Evolutionary conservation across 1,139 yeast genomes (phyloP), one percentile per base, ranked within the genome.

Genomic region (Candida albicans): DNA sequence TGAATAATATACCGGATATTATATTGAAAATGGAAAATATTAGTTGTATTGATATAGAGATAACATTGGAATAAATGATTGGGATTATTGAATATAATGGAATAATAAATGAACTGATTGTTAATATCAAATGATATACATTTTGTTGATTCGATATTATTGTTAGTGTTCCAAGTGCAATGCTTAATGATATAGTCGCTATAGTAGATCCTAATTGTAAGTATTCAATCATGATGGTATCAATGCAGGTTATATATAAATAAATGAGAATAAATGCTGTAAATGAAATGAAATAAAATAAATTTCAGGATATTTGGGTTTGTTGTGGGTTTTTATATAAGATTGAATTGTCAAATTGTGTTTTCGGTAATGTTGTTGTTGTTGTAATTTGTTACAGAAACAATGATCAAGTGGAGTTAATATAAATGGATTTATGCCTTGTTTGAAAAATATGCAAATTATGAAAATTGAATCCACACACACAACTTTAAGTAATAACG

Each of bases 1-100:
- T 41, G 26, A 37, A 48, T 39, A 50, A 41, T 48, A 57, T 51
- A 2, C 65, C 65, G 6, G 55, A 47, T 33, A 52, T 53, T 31
- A 54, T 42, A 45, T 59, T 52, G 35, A 57, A 53, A 5, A 47
- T 18, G 7, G 54, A 51, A 8, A 50, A 28, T 12, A 52, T 10
- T 11, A 46, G 13, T 34, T 56, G 55, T 9, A 42, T 8, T 28
- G 33, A 11, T 9, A 44, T 39, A 24, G 41, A 28, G 10, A 43
- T 13, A 6, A 36, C n/a, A 29, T 40, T 41, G 10, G 33, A 14
- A 22, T 30, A 31, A 24, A 43, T n/a, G 24, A 45, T 31, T 14
- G 42, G 42, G 7, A 41, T 27, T 8, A 45, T 31, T 9, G 26
- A 22, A 26, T 31, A 45, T 30, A 35, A n/a, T 11, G 43, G 22